These are phyloP conservation scores for Lentinula lateritia DNA, from an alignment of 768 basidiomycete species.

Conservation along the genomic window DNA sequence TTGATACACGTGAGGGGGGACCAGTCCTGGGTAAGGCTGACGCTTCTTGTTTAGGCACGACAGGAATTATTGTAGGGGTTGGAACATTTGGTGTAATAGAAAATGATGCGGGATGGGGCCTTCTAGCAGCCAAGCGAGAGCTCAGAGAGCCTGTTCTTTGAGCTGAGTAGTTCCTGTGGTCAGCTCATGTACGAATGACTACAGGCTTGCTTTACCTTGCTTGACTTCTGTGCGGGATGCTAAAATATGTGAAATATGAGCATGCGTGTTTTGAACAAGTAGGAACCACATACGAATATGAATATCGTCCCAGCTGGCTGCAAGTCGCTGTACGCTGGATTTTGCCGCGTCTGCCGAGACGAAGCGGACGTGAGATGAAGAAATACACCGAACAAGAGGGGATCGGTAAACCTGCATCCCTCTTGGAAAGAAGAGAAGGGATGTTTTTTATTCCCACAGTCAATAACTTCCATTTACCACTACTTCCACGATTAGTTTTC, in stretches of 20 bases:
- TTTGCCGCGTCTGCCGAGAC: slow-evolving; percentile 4
- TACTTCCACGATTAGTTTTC: too few relatives aligned
- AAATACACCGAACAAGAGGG: background rate
- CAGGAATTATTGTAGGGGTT: background rate
- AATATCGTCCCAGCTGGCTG: slow-evolving; percentile 20
- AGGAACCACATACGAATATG: slow-evolving; percentile 26
- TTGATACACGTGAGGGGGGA: background rate
- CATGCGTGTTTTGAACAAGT: background rate
- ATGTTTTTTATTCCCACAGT: background rate
- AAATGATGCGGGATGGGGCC: background rate
- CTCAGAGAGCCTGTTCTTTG: background rate
- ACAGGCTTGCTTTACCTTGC: background rate
- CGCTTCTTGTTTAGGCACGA: background rate
- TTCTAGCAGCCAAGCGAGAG: background rate
- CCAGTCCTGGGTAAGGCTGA: too few relatives aligned
- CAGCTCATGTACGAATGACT: background rate
- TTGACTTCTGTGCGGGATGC: background rate
- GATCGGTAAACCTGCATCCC: background rate
- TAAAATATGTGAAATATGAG: background rate
- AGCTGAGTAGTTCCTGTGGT: background rate
- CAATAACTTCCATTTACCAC: background rate
- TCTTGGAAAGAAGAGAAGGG: background rate
- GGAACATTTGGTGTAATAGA: background rate
- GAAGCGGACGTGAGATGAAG: background rate
- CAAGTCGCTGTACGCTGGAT: slow-evolving; percentile 11